phyloP scores from a whole-genome alignment of 139 green algal species.

The Nannochloris sp. region DNA sequence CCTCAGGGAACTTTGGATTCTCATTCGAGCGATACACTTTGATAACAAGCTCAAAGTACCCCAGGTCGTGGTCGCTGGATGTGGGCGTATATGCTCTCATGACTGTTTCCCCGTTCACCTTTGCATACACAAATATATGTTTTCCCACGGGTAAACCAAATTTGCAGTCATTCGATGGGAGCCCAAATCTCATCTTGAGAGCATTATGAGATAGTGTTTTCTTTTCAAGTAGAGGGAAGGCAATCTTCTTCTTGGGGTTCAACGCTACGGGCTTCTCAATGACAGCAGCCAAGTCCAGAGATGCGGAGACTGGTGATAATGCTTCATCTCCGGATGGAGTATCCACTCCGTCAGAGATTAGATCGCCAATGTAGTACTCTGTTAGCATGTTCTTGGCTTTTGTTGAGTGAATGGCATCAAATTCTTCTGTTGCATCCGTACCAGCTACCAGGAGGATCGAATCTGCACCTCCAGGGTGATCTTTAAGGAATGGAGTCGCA shows the following conservation, averaged over 20 bases:
- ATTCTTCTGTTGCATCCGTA: slow-evolving; percentile 75
- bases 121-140: slow-evolving; percentile 89
- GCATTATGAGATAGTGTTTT: slow-evolving; percentile 76
- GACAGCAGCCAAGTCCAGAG: not conserved
- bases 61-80: slow-evolving; percentile 67
- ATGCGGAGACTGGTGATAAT: too few species aligned
- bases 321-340: slow-evolving; percentile 12
- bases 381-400: slow-evolving; percentile 77
- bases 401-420: slow-evolving; percentile 77
- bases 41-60: slow-evolving; percentile 93
- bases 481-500: slow-evolving; percentile 81
- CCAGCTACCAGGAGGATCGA: slow-evolving; percentile 71
- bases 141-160: slow-evolving; percentile 88
- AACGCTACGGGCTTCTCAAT: slow-evolving; percentile 47
- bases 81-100: slow-evolving; percentile 95
- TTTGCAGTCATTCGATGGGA: slow-evolving; percentile 74
- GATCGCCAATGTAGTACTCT: slow-evolving; percentile 72
- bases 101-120: slow-evolving; percentile 75
- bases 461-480: slow-evolving; percentile 84
- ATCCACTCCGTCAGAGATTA: slow-evolving; percentile 8
- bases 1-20: slow-evolving; percentile 81
- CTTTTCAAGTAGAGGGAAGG: slow-evolving; percentile 70
- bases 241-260: slow-evolving; percentile 67
- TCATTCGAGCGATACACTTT: slow-evolving; percentile 79
- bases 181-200: slow-evolving; percentile 83